These are phyloP conservation scores for Leptodontidium sp. DNA, from an alignment of 2,329 filamentous ascomycete species.

Conservation along the genomic window DNA sequence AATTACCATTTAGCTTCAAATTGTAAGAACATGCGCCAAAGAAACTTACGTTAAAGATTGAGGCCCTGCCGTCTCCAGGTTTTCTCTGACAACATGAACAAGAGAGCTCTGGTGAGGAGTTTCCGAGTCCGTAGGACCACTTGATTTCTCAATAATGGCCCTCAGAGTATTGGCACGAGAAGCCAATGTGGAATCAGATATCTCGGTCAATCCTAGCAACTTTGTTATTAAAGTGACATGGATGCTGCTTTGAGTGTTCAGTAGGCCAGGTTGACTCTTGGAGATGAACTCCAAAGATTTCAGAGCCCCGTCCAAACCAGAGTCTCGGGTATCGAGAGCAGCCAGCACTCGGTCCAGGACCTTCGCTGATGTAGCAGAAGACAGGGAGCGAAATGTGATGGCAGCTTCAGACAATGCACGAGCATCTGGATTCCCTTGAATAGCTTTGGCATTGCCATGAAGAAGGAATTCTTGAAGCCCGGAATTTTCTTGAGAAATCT, in stretches of 20 bases:
- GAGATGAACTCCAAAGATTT: slow-evolving; percentile 58
- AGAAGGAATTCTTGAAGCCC: slow-evolving; percentile 59
- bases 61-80: slow-evolving; percentile 58
- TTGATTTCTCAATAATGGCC: slow-evolving; percentile 52
- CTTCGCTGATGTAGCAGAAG: slow-evolving; percentile 42
- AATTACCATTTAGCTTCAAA: slow-evolving; percentile 36
- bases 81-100: slow-evolving; percentile 61
- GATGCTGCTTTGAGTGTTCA: slow-evolving; percentile 54
- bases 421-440: slow-evolving; percentile 46
- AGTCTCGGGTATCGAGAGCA: slow-evolving; percentile 34
- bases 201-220: slow-evolving; percentile 62
- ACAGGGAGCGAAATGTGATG: slow-evolving; percentile 48
- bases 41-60: slow-evolving; percentile 59
- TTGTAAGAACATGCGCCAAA: background rate
- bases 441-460: slow-evolving; percentile 51
- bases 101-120: slow-evolving; percentile 50
- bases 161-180: slow-evolving; percentile 48
- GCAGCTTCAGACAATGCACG: slow-evolving; percentile 60
- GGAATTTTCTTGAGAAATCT: slow-evolving; percentile 50
- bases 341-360: slow-evolving; percentile 45
- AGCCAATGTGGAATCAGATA: slow-evolving; percentile 49
- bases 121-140: slow-evolving; percentile 13
- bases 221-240: slow-evolving; percentile 61
- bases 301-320: slow-evolving; percentile 48
- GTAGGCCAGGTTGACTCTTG: slow-evolving; percentile 53